phyloP scores from a whole-genome alignment of 345 rosid genomes.

The Gossypium stocksii region DNA sequence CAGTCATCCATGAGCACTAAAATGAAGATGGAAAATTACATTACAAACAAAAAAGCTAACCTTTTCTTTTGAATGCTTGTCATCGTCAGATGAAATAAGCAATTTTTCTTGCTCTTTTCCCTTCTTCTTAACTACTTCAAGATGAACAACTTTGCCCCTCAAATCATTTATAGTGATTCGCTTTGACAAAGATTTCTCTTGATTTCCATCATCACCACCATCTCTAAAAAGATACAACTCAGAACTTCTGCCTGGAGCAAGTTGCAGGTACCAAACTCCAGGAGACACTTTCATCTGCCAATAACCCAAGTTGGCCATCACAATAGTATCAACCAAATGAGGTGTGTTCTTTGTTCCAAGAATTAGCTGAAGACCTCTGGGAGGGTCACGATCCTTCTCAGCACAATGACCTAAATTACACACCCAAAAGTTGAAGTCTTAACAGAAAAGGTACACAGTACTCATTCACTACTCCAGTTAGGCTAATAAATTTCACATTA shows the following conservation, averaged over 20 bases:
- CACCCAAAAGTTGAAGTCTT: constrained; percentile 4
- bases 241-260: constrained; percentile 96
- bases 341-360: constrained; percentile 89
- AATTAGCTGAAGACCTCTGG: constrained; percentile 97
- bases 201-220: constrained; percentile 44
- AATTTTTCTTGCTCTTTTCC: constrained; percentile 92
- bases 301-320: constrained; percentile 99
- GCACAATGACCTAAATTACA: constrained; percentile 75
- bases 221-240: constrained; percentile 71
- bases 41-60: constrained; percentile 22
- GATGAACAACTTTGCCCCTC: constrained; percentile 90
- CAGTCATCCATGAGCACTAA: neutral
- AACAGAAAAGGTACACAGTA: constrained; percentile 1
- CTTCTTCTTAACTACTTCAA: constrained; percentile 81
- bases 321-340: constrained; percentile 94
- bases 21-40: neutral
- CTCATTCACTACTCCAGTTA: neutral
- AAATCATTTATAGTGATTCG: constrained; percentile 81
- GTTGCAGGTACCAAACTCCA: constrained; percentile 97
- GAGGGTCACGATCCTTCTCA: constrained; percentile 95
- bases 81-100: constrained; percentile 62
- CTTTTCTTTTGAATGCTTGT: constrained; percentile 39
- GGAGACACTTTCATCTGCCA: constrained; percentile 99
- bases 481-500: neutral
- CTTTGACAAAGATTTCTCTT: constrained; percentile 45